Evolutionary conservation across 441 rosid genomes (phyloP).

Genomic region (Eruca vesicaria): DNA sequence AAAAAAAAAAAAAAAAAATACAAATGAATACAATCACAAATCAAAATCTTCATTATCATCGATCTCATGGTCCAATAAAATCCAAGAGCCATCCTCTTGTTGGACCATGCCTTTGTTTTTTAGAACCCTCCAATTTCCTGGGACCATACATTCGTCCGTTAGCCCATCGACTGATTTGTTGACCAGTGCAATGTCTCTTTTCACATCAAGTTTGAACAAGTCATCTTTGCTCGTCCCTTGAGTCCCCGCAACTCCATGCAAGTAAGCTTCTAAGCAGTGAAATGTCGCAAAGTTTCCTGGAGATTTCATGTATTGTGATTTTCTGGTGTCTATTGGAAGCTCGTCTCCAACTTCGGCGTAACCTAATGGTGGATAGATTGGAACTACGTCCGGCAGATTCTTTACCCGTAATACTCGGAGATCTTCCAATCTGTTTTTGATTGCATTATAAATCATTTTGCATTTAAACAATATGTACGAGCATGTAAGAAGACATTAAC

Average conservation of each 20-base stretch:
- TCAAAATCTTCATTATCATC: conserved; percentile 40
- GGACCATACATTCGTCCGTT: conserved; percentile 63
- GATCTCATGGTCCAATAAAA: conserved; percentile 65
- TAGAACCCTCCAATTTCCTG: conserved; percentile 57
- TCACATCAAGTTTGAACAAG: conserved; percentile 53
- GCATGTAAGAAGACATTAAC: not conserved
- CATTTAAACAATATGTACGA: not conserved
- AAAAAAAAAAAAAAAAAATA: not conserved
- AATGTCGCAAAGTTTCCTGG: conserved; percentile 46
- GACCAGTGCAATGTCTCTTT: conserved; percentile 57
- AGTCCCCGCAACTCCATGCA: conserved; percentile 87
- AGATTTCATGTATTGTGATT: conserved; percentile 62
- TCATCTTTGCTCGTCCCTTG: conserved; percentile 54
- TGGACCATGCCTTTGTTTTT: conserved; percentile 82
- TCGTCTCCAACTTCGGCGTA: conserved; percentile 80
- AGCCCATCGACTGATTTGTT: conserved; percentile 58
- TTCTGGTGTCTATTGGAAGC: conserved; percentile 54
- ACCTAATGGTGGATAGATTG: conserved; percentile 62
- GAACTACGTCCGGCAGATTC: conserved; percentile 59
- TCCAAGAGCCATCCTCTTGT: conserved; percentile 76
- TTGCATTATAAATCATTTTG: conserved; percentile 1
- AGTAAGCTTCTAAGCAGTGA: conserved; percentile 68
- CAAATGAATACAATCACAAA: not conserved
- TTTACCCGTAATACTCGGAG: conserved; percentile 51
- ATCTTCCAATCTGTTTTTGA: conserved; percentile 35